Evolutionary conservation across 805 yeast species (phyloP).

Genomic region (Pichia nakasei): DNA sequence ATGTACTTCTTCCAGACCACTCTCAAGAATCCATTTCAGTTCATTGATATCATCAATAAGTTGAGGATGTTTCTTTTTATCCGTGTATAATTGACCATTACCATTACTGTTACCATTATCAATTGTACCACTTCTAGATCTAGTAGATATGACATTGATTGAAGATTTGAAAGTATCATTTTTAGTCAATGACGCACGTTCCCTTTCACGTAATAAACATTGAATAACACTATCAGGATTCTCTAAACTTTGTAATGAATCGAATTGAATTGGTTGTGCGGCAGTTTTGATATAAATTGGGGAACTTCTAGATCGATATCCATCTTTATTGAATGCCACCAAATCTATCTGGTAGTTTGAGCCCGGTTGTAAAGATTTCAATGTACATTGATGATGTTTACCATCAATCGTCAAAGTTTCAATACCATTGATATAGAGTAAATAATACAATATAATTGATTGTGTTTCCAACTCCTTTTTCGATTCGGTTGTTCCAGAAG

Average conservation of each 20-base stretch:
- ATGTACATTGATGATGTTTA: conserved; percentile 27
- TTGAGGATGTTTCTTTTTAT: conserved; percentile 21
- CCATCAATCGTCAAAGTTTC: conserved; percentile 29
- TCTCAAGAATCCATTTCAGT: conserved; percentile 32
- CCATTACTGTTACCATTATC: too few relatives aligned
- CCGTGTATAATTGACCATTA: too few relatives aligned
- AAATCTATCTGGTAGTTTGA: conserved; percentile 35
- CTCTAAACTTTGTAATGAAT: conserved; percentile 22
- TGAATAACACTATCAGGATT: conserved; percentile 32
- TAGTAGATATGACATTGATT: conserved; percentile 12
- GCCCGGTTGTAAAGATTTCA: conserved; percentile 27
- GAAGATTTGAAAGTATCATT: conserved; percentile 22
- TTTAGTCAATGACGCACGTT: conserved; percentile 23
- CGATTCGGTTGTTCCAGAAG: background rate
- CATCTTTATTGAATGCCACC: conserved; percentile 32
- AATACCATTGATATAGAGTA: conserved; percentile 33
- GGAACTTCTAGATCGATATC: conserved; percentile 33
- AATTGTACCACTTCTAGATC: conserved; percentile 30
- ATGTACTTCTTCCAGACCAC: conserved; percentile 34
- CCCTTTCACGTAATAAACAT: conserved; percentile 27
- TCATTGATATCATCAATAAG: conserved; percentile 34
- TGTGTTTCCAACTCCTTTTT: conserved; percentile 2
- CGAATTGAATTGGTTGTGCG: conserved; percentile 10
- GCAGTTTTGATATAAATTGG: conserved; percentile 34
- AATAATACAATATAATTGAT: conserved; percentile 27